Evolutionary conservation across 805 yeast genomes (phyloP), one percentile per base, ranked within the genome.

Genomic region (Saccharomycopsis sp.): DNA sequence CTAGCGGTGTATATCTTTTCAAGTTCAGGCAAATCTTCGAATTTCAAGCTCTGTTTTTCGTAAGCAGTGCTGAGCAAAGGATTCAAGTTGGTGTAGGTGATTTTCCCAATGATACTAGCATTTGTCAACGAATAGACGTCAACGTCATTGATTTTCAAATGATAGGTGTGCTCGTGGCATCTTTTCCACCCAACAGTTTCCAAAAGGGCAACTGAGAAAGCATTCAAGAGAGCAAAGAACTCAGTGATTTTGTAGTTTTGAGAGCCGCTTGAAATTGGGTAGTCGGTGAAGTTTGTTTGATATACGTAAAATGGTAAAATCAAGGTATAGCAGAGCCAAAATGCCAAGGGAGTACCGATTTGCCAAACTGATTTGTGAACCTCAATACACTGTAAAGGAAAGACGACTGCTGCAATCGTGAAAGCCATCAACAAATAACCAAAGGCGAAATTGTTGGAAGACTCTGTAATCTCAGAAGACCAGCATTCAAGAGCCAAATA

Each of bases 1-100:
- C 50, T 45, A 2, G 71, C 60, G 13, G 63, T 54, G 7, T 67
- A 56, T 27, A 59, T 53, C 12, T 52, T 45, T 2, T 71, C 69
- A 7, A 71, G 67, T 20, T 60, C 51, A 2, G 72, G 71, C 42
- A 70, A 52, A 35, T 67, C 65, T 5, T 61, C 58, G 25, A 62
- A 63, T 7, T 57, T 54, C 4, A 71, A 52, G 25, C 64, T 61
- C 34, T 63, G 64, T 25, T 61, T 59, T 12, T 52, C 48, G 38
- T 62, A 65, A 0, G 70, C 62, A 40, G 63, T 63, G 12, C 51
- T 45, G 20, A 71, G 65, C 41, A 71, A 50, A 3, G 59, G 57
- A 47, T 68, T 69, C 70, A 71, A 64, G 72, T 74, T 69, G 16
- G 63, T 62, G 44, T 64, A 71, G 0, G 73, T 62, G 22, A 67